These are phyloP conservation scores for Gossypium bickii DNA, from an alignment of 345 rosid genomes.

Conservation along the genomic window DNA sequence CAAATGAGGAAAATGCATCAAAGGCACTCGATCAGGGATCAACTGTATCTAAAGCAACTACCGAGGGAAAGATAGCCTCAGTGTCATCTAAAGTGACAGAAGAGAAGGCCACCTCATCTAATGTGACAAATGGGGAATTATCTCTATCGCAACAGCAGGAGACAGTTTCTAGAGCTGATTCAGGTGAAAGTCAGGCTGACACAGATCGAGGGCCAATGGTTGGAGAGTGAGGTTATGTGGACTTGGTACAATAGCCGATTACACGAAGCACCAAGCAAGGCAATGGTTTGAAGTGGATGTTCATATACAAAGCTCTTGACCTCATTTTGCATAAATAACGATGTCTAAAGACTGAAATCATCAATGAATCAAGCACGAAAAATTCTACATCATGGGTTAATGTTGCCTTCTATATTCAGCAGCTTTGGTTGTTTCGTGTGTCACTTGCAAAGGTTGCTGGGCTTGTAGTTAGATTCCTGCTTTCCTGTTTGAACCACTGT, in stretches of 20 bases:
- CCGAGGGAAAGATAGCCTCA: constrained; percentile 16
- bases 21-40: constrained; percentile 25
- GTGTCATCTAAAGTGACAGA: constrained; percentile 20
- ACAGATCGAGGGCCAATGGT: constrained; percentile 21
- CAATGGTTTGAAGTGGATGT: constrained; percentile 20
- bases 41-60: constrained; percentile 12
- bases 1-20: constrained; percentile 19
- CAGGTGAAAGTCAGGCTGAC: constrained; percentile 28
- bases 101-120: constrained; percentile 19
- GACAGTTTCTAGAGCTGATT: constrained; percentile 20
- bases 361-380: constrained; percentile 21
- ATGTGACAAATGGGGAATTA: constrained; percentile 18
- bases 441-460: constrained; percentile 34
- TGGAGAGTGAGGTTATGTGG: constrained; percentile 38
- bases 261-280: constrained; percentile 30
- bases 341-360: constrained; percentile 23
- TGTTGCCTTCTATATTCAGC: constrained; percentile 30
- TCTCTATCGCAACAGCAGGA: constrained; percentile 30
- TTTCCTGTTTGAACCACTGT: constrained; percentile 31
- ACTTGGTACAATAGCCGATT: constrained; percentile 34
- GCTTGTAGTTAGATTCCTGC: constrained; percentile 31
- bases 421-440: constrained; percentile 36
- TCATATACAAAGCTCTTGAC: constrained; percentile 18
- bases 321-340: constrained; percentile 30
- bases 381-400: constrained; percentile 29